These are phyloP conservation scores for Chalciporus piperatus DNA, from an alignment of 768 basidiomycete genomes.

Conservation along the genomic window DNA sequence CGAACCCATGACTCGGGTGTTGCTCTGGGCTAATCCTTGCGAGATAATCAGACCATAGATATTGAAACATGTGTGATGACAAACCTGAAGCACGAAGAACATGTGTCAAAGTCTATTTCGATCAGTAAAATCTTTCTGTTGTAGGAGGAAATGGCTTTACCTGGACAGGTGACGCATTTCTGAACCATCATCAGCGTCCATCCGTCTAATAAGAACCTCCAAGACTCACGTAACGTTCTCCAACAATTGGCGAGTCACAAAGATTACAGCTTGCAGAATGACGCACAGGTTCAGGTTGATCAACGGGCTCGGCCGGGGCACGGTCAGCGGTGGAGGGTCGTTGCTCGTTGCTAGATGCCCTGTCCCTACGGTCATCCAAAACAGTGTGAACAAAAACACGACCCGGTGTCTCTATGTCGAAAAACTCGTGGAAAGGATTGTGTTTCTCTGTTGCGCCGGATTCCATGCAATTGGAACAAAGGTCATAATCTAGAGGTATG, in stretches of 20 bases:
- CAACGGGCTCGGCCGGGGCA: neutral
- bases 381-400: slow-evolving; percentile 65
- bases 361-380: slow-evolving; percentile 29
- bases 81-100: slow-evolving; percentile 64
- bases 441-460: slow-evolving; percentile 50
- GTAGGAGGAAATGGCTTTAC: slow-evolving; percentile 9
- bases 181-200: slow-evolving; percentile 25
- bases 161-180: slow-evolving; percentile 78
- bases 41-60: neutral
- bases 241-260: slow-evolving; percentile 68
- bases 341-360: slow-evolving; percentile 22
- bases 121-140: slow-evolving; percentile 5
- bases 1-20: slow-evolving; percentile 76
- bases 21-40: slow-evolving; percentile 64
- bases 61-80: slow-evolving; percentile 5
- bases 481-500: slow-evolving; percentile 57
- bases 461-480: slow-evolving; percentile 59
- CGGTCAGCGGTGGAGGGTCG: slow-evolving; percentile 2
- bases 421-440: slow-evolving; percentile 67
- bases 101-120: slow-evolving; percentile 69
- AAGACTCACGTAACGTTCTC: slow-evolving; percentile 66
- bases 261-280: slow-evolving; percentile 75
- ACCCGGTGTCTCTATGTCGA: slow-evolving; percentile 64
- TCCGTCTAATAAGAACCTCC: neutral
- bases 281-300: slow-evolving; percentile 32